phyloP scores from a whole-genome alignment of 2,329 filamentous ascomycete genomes.

The Huntiella savannae region DNA sequence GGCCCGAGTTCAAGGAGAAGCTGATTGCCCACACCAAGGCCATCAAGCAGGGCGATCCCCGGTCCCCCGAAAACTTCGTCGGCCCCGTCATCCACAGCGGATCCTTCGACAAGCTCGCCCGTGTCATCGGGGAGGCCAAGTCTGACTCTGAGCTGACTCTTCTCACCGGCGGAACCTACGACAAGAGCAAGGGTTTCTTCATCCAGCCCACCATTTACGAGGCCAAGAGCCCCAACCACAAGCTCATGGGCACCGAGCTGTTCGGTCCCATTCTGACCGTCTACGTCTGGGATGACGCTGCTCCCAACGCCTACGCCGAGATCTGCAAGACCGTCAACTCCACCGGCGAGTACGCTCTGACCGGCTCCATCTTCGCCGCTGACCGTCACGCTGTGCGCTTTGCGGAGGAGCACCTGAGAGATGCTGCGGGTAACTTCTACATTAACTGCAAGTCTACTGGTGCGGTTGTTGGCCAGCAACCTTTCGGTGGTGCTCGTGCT shows the following conservation, averaged over 20 bases:
- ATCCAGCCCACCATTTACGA: constrained; percentile 69
- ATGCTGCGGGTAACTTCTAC: constrained; percentile 69
- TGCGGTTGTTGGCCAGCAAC: constrained; percentile 54
- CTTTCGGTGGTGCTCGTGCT: constrained; percentile 48
- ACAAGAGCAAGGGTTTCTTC: constrained; percentile 62
- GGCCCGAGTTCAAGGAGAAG: constrained; percentile 49
- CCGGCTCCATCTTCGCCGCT: constrained; percentile 54
- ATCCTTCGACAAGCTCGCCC: constrained; percentile 62
- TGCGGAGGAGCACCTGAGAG: constrained; percentile 52
- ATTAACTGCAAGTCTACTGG: constrained; percentile 69
- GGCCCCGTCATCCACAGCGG: constrained; percentile 71
- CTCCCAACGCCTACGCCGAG: constrained; percentile 34
- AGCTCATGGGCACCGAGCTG: constrained; percentile 57
- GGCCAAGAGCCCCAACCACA: constrained; percentile 54
- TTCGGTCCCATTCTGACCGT: constrained; percentile 62
- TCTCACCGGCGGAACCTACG: constrained; percentile 57
- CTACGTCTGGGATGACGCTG: constrained; percentile 59
- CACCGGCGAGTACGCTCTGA: constrained; percentile 61
- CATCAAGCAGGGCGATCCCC: constrained; percentile 51
- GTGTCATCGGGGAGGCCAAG: constrained; percentile 65
- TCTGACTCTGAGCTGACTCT: constrained; percentile 53
- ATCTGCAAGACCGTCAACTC: constrained; percentile 46
- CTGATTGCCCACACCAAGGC: constrained; percentile 49
- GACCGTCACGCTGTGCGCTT: constrained; percentile 46
- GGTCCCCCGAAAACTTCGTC: constrained; percentile 58